Evolutionary conservation across 2,329 filamentous ascomycete species (phyloP).

Genomic region (Ophiostoma quercus): DNA sequence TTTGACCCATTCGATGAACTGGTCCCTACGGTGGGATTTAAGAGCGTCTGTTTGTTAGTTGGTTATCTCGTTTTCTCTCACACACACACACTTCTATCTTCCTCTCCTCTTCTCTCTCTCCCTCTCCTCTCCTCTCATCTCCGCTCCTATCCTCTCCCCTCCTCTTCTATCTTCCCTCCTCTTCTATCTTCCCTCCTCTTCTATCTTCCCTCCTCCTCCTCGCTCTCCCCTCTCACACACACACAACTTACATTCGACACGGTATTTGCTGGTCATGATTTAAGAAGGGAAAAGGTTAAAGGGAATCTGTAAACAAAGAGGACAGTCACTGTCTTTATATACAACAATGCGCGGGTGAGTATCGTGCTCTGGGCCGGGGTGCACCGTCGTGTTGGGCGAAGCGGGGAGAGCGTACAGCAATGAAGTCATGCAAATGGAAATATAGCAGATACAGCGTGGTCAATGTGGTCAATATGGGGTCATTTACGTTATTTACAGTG

Average conservation of each 20-base stretch:
- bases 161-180: no score
- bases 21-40: constrained; percentile 84
- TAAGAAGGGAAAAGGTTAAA: neutral
- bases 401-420: constrained; percentile 7
- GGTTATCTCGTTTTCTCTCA: neutral
- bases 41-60: constrained; percentile 46
- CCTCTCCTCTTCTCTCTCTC: no score
- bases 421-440: constrained; percentile 13
- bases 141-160: no score
- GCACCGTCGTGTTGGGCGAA: neutral
- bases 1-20: constrained; percentile 95
- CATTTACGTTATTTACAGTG: constrained; percentile 22
- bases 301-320: neutral
- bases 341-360: constrained; percentile 1
- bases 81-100: no score
- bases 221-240: no score
- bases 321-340: neutral
- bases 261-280: constrained; percentile 58
- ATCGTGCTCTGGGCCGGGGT: neutral
- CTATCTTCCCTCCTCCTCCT: no score
- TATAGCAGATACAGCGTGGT: neutral
- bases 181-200: no score
- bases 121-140: no score
- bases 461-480: constrained; percentile 8
- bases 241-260: constrained; percentile 63